Conservation (phyloP, 352 stramenopile genomes). For the Stramenopiles sp. region DNA sequence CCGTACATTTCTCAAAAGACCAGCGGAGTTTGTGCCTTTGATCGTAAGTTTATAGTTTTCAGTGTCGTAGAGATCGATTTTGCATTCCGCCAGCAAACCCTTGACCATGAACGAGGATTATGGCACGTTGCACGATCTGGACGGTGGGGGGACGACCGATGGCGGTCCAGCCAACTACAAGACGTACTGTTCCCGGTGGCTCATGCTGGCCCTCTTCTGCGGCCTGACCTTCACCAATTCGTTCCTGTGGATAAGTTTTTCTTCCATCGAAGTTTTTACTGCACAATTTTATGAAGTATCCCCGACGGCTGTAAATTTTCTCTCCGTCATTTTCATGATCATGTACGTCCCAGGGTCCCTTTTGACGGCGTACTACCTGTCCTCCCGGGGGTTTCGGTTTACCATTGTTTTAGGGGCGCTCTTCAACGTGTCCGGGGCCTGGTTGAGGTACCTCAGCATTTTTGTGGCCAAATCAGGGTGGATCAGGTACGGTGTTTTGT, state of each 20-base stretch:
- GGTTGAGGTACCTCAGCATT: background rate
- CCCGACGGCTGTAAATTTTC: conserved; percentile 15
- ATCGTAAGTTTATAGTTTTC: no score
- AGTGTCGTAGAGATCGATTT: no score
- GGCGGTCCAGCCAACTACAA: no score
- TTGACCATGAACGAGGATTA: no score
- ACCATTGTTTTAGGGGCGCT: conserved; percentile 14
- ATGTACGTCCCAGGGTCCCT: conserved; percentile 16
- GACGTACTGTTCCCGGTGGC: background rate
- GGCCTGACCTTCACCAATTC: conserved; percentile 15
- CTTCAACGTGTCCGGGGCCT: background rate
- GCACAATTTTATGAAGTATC: conserved; percentile 17
- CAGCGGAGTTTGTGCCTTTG: no score
- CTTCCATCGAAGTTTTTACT: conserved; percentile 17
- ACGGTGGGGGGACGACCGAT: no score
- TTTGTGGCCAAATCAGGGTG: background rate
- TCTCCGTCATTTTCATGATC: conserved; percentile 19
- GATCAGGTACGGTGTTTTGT: conserved; percentile 16
- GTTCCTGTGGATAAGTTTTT: conserved; percentile 20
- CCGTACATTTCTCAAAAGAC: no score
- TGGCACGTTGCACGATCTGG: no score
- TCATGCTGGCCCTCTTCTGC: conserved; percentile 17
- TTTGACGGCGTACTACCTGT: background rate
- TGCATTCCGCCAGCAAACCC: no score
- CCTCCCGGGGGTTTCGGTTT: background rate